Evolutionary conservation across 1,284 basidiomycete genomes (phyloP), one percentile per base, ranked within the genome.

Genomic region (Pseudozyma hubeiensis): DNA sequence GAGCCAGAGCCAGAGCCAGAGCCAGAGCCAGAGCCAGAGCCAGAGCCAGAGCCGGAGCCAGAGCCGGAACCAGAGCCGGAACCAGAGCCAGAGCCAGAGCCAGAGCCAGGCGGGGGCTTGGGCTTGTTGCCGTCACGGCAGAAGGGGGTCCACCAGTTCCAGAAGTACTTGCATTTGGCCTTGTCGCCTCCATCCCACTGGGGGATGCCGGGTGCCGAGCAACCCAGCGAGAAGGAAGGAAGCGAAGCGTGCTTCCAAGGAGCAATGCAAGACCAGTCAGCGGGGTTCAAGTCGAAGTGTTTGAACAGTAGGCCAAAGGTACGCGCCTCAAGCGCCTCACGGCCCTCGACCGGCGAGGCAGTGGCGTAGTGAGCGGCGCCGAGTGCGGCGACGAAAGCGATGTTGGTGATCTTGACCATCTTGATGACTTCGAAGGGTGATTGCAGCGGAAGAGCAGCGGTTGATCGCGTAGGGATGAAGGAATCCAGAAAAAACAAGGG

Each of bases 181-280:
- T 45, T 33, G 58, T 70, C 67, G 51, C 67, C 72, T 35, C 72
- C 72, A 24, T 58, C 40, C 67, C 66, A 75, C 24, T 1, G 13
- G 39, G 72, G 72, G 14, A 69, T 35, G 10, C 53, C 53, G 30
- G 46, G 39, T 30, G 31, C 31, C 3, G 19, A 0, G 44, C 44
- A 60, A n/a, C 60, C 64, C 17, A 10, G 52, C 45, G 11, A 40
- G 44, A 7, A 63, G 16, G 39, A 13, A 29, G 72, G 67, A 17
- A 57, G 53, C 9, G 63, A 62, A 16, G 47, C 41, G 30, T 41
- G 50, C 33, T 48, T 24, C 72, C 72, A 75, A 7, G 72, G 72
- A 39, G 61, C 58, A 16, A 50, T 56, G 43, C 46, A 39, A 7
- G 14, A 33, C 40, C 48, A 71, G n/a, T 3, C 14, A 39, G 10